Conservation (phyloP, 768 basidiomycete species). For the Amylocystis lapponica region DNA sequence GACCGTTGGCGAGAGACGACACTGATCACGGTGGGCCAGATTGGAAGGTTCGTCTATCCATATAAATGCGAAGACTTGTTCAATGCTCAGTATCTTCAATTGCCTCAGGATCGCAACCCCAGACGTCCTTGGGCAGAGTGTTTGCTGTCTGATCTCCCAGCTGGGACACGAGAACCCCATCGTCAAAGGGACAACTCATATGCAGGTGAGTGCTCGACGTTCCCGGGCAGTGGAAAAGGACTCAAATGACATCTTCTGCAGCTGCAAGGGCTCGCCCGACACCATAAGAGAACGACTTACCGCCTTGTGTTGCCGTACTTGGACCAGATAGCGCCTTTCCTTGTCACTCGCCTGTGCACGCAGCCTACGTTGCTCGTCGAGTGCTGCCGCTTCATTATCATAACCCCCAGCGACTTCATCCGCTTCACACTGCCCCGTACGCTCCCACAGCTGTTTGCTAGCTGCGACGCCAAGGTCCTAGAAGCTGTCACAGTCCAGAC, state of each 20-base stretch:
- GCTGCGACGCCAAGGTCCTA: constrained; percentile 52
- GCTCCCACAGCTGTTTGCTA: constrained; percentile 65
- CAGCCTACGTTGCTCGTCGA: constrained; percentile 59
- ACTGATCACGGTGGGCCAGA: constrained; percentile 52
- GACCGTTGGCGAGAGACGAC: constrained; percentile 56
- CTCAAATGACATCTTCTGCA: constrained; percentile 28
- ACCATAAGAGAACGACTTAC: constrained; percentile 58
- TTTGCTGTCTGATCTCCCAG: constrained; percentile 60
- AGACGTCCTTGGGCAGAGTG: constrained; percentile 50
- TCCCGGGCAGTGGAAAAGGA: not conserved
- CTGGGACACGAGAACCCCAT: constrained; percentile 64
- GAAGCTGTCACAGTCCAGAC: constrained; percentile 55
- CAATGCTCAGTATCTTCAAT: not conserved
- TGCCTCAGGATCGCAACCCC: constrained; percentile 38
- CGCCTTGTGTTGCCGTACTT: constrained; percentile 66
- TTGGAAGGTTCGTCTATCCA: constrained; percentile 35
- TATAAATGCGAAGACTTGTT: not conserved
- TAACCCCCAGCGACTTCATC: constrained; percentile 55
- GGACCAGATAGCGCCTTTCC: constrained; percentile 56
- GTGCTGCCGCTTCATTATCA: constrained; percentile 61
- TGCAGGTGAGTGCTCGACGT: not conserved
- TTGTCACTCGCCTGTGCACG: constrained; percentile 51
- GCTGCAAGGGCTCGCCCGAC: constrained; percentile 54
- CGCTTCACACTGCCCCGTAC: constrained; percentile 55
- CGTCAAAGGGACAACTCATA: constrained; percentile 43